These are phyloP conservation scores for Breynia disticha DNA, from an alignment of 441 rosid species.

Conservation along the genomic window DNA sequence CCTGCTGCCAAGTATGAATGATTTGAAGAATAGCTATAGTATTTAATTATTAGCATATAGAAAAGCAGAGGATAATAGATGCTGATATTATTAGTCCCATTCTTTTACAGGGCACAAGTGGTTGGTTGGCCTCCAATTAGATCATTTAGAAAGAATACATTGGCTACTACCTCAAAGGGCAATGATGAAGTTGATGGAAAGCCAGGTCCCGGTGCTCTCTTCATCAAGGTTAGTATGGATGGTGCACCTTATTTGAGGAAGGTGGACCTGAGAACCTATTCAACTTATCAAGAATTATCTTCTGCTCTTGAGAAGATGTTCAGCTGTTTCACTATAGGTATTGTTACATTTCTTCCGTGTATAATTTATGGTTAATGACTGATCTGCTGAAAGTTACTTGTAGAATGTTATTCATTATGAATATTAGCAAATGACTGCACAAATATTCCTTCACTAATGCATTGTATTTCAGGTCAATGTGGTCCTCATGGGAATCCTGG, in stretches of 20 bases:
- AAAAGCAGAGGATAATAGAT: background rate
- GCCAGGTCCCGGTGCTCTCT: constrained; percentile 47
- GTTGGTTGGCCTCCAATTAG: constrained; percentile 99
- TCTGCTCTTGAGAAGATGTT: constrained; percentile 70
- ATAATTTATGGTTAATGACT: background rate
- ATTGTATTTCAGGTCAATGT: constrained; percentile 38
- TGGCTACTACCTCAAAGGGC: constrained; percentile 45
- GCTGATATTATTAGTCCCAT: constrained; percentile 1
- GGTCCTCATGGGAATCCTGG: constrained; percentile 37
- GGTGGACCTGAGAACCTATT: constrained; percentile 49
- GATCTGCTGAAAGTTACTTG: background rate
- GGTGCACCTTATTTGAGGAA: constrained; percentile 71
- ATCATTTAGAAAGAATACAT: constrained; percentile 61
- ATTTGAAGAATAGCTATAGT: background rate
- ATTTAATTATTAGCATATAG: background rate
- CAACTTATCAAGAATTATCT: constrained; percentile 46
- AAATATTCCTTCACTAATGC: constrained; percentile 3
- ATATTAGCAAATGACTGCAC: background rate
- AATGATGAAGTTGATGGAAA: constrained; percentile 60
- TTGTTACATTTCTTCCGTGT: background rate
- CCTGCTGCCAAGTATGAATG: constrained; percentile 65
- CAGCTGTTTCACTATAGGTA: constrained; percentile 58
- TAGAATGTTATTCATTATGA: background rate
- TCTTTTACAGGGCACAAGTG: constrained; percentile 66
- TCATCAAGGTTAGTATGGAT: constrained; percentile 68